Conservation (phyloP, 805 yeast species). For the Wilhelminamyces savonicus region DNA sequence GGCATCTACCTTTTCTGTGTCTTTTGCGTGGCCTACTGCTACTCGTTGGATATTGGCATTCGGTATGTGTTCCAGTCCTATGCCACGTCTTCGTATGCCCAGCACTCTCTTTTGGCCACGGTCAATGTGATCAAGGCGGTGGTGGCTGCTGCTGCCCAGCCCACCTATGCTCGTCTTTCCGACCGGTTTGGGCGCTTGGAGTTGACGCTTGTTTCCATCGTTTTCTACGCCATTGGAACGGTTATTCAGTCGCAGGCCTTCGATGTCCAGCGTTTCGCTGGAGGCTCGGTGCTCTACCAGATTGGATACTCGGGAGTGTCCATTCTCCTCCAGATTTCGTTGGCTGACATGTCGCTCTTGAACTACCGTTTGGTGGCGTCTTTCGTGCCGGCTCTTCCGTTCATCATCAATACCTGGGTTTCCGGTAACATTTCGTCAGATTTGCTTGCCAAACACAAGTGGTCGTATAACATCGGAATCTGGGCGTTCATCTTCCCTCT, state of each 20-base stretch:
- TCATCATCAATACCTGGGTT: slow-evolving; percentile 74
- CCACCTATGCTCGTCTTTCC: slow-evolving; percentile 56
- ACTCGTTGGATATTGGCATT: slow-evolving; percentile 50
- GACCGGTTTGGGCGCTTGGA: slow-evolving; percentile 64
- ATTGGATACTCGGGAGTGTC: slow-evolving; percentile 58
- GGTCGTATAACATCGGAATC: slow-evolving; percentile 64
- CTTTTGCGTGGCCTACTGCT: slow-evolving; percentile 52
- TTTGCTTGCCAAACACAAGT: slow-evolving; percentile 47
- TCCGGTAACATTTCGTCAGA: slow-evolving; percentile 49
- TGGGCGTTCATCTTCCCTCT: slow-evolving; percentile 76
- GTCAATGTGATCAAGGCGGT: slow-evolving; percentile 53
- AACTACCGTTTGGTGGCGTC: slow-evolving; percentile 67
- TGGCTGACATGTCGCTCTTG: slow-evolving; percentile 62
- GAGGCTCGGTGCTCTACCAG: slow-evolving; percentile 49
- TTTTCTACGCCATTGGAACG: slow-evolving; percentile 59
- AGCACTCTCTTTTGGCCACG: slow-evolving; percentile 53
- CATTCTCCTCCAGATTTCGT: slow-evolving; percentile 48
- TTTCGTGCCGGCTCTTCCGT: slow-evolving; percentile 65
- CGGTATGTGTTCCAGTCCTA: slow-evolving; percentile 44
- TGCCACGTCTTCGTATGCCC: slow-evolving; percentile 49
- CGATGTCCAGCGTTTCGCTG: slow-evolving; percentile 53
- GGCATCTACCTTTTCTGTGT: slow-evolving; percentile 40
- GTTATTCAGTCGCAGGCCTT: slow-evolving; percentile 56
- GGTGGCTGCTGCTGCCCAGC: slow-evolving; percentile 62
- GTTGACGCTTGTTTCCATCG: slow-evolving; percentile 39